Percentiles rank a stretch among this genome's conserved stretches.
Conservation (phyloP, 768 basidiomycete species). For the Lentinula raphanica region DNA sequence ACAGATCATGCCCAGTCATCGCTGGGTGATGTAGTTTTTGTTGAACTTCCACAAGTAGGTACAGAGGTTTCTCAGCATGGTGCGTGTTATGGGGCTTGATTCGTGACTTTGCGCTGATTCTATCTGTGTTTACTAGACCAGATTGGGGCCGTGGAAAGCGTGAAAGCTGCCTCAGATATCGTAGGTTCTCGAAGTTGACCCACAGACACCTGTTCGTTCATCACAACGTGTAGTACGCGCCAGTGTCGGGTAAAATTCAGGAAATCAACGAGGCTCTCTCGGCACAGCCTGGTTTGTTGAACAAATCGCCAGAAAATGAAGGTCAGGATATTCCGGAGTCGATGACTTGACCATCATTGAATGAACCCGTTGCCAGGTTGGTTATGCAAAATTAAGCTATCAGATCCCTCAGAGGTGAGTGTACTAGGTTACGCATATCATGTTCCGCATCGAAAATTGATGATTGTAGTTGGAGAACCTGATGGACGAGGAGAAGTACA, state of each 20-base stretch:
- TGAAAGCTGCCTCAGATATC: slow-evolving; percentile 95
- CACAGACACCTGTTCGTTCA: slow-evolving; percentile 9
- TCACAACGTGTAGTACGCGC: slow-evolving; percentile 64
- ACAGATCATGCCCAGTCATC: slow-evolving; percentile 90
- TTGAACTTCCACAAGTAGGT: slow-evolving; percentile 76
- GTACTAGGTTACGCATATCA: neutral
- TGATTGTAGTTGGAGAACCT: slow-evolving; percentile 57
- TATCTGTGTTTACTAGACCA: slow-evolving; percentile 41
- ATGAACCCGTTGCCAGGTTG: slow-evolving; percentile 59
- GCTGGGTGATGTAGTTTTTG: slow-evolving; percentile 95
- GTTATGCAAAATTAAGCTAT: slow-evolving; percentile 90
- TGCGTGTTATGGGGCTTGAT: slow-evolving; percentile 31
- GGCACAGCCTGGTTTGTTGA: slow-evolving; percentile 71
- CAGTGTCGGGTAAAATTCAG: slow-evolving; percentile 78
- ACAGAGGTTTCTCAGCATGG: slow-evolving; percentile 66
- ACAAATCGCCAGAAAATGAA: slow-evolving; percentile 79
- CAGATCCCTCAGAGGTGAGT: slow-evolving; percentile 70
- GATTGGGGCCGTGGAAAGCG: slow-evolving; percentile 92
- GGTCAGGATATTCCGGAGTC: slow-evolving; percentile 48
- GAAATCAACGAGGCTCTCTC: slow-evolving; percentile 73
- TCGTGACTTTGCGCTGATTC: neutral
- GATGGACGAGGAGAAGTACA: slow-evolving; percentile 74
- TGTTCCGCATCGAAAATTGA: neutral
- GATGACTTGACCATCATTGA: neutral
- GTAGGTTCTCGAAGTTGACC: slow-evolving; percentile 33